phyloP scores from a whole-genome alignment of 2,329 filamentous ascomycete species.

The Camillea tinctor region DNA sequence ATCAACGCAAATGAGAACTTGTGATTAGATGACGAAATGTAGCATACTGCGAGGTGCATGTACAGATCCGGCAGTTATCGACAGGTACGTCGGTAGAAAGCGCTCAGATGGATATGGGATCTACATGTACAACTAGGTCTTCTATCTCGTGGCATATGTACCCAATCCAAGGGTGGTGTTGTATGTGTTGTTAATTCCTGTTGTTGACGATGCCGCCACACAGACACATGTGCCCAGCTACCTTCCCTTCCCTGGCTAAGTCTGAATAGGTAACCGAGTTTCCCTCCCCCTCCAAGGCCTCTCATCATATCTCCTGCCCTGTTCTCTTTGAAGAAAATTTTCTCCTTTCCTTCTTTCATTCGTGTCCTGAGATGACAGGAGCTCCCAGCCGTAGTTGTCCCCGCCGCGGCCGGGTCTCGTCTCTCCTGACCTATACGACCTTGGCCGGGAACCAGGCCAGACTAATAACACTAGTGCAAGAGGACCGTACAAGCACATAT shows the following conservation, averaged over 20 bases:
- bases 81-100: neutral
- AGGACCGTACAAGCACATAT: slow-evolving; percentile 1
- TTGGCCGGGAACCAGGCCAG: neutral
- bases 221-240: neutral
- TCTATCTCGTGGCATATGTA: neutral
- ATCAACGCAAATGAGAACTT: neutral
- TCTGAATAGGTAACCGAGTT: neutral
- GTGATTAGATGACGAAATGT: neutral
- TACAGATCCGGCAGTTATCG: neutral
- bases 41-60: neutral
- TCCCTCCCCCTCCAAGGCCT: no score
- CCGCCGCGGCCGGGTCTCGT: neutral
- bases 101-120: neutral
- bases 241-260: neutral
- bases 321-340: neutral
- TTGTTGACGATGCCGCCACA: neutral
- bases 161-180: neutral
- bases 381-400: neutral
- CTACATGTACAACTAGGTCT: neutral
- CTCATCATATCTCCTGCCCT: neutral
- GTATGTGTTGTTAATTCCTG: neutral
- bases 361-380: neutral
- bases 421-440: neutral
- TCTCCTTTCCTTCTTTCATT: neutral
- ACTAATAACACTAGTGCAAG: neutral